phyloP scores from a whole-genome alignment of 2,329 filamentous ascomycete genomes.

The Talaromyces rugulosus region DNA sequence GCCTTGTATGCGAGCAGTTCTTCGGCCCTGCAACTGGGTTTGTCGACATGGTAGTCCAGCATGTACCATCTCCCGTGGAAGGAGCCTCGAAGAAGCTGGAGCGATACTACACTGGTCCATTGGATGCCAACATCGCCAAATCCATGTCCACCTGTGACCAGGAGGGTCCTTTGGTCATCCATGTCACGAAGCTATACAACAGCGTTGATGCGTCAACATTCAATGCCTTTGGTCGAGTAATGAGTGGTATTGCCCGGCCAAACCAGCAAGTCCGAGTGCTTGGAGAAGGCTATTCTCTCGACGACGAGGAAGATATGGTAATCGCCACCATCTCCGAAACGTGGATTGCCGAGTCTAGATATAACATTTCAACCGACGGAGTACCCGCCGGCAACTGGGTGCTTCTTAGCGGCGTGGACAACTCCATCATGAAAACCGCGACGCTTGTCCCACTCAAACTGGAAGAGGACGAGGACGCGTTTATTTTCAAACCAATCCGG shows the following conservation, averaged over 20 bases:
- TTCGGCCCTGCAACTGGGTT: slow-evolving; percentile 87
- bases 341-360: slow-evolving; percentile 86
- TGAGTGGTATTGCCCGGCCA: slow-evolving; percentile 84
- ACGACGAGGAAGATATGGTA: slow-evolving; percentile 97
- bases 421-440: slow-evolving; percentile 96
- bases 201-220: slow-evolving; percentile 87
- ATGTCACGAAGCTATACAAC: slow-evolving; percentile 91
- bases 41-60: slow-evolving; percentile 89
- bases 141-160: slow-evolving; percentile 80
- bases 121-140: slow-evolving; percentile 74
- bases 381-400: slow-evolving; percentile 93
- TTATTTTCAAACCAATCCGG: slow-evolving; percentile 87
- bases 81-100: slow-evolving; percentile 73
- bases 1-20: slow-evolving; percentile 89
- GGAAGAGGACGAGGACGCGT: slow-evolving; percentile 83
- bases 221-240: slow-evolving; percentile 81
- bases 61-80: slow-evolving; percentile 80
- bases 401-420: slow-evolving; percentile 87
- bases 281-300: slow-evolving; percentile 90
- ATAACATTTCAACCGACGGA: slow-evolving; percentile 86
- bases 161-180: slow-evolving; percentile 85
- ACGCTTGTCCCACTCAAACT: slow-evolving; percentile 79
- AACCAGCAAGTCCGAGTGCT: slow-evolving; percentile 83
- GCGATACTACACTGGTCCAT: slow-evolving; percentile 85
- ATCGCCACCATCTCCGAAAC: slow-evolving; percentile 78